Evolutionary conservation across 2,329 filamentous ascomycete species (phyloP), one percentile per base, ranked within the genome.

Genomic region (Ilyonectria sp.): DNA sequence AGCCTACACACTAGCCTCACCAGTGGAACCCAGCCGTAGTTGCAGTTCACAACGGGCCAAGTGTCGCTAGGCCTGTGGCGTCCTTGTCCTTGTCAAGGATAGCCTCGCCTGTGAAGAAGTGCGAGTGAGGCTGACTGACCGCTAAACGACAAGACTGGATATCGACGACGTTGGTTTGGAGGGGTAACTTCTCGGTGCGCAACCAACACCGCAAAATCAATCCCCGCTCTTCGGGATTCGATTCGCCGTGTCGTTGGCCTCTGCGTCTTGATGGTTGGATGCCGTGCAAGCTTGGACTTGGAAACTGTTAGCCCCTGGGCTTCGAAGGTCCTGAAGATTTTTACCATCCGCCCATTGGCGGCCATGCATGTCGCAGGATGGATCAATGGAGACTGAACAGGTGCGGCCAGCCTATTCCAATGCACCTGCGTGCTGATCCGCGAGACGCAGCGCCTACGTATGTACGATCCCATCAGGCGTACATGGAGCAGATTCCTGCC

Each of bases 121-220:
- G 56, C 60, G 69, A 74, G 74, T 69, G 73, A 76, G 74, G 74
- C 75, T 76, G 74, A 71, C 73, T 76, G 75, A 76, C 75, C 74
- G 75, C 75, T 52, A 13, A 13, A 64, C 59, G 49, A 63, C 53
- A 46, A 69, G 63, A 73, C 67, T 68, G 68, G 72, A 74, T 67
- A 60, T 64, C 60, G 60, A 75, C 72, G 67, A 65, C 67, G 58
- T 67, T 57, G 57, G 46, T 65, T 65, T 68, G 60, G 68, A 70
- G 68, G 65, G 68, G 65, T 55, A 68, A 61, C 21, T 46, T 54
- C 26, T 49, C 21, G 23, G 17, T 37, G 33, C 55, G 49, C 46
- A 17, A 55, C 33, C 19, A 44, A n/a, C 46, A 44, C 11, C 26
- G n/a, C 40, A n/a, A 29, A 44, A 33, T 6, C 15, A 13, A 21